These are phyloP conservation scores for Floccularia luteovirens DNA, from an alignment of 768 basidiomycete species.

Conservation along the genomic window DNA sequence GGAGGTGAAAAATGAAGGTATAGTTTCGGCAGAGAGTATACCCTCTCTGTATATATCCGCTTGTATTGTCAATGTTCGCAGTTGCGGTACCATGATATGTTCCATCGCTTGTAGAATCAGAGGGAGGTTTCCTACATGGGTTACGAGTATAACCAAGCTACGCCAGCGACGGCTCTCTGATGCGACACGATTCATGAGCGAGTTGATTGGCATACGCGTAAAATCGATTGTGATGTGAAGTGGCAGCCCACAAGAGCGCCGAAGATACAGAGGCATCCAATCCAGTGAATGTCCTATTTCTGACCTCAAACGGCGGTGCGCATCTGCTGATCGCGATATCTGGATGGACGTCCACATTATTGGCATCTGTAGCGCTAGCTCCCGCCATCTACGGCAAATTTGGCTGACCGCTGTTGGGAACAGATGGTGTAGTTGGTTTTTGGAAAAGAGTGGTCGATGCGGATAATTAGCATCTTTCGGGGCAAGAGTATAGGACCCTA, in stretches of 20 bases:
- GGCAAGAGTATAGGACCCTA: slow-evolving; percentile 11
- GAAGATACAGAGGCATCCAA: slow-evolving; percentile 16
- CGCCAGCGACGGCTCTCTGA: slow-evolving; percentile 14
- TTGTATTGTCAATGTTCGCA: slow-evolving; percentile 12
- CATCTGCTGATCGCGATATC: slow-evolving; percentile 13
- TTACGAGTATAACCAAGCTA: slow-evolving; percentile 17
- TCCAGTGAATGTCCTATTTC: slow-evolving; percentile 10
- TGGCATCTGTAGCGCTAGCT: slow-evolving; percentile 12
- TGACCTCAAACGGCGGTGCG: slow-evolving; percentile 13
- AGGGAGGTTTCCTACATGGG: slow-evolving; percentile 17
- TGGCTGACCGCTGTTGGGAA: slow-evolving; percentile 13
- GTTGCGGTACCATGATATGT: slow-evolving; percentile 8
- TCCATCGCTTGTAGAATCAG: slow-evolving; percentile 12
- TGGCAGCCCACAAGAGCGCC: slow-evolving; percentile 10
- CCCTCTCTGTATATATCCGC: slow-evolving; percentile 21
- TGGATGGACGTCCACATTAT: slow-evolving; percentile 14
- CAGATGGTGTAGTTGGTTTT: slow-evolving; percentile 10
- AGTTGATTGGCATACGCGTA: slow-evolving; percentile 13
- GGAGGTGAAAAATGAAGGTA: slow-evolving; percentile 15
- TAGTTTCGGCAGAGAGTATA: slow-evolving; percentile 13
- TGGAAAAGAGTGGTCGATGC: slow-evolving; percentile 17
- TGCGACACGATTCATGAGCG: slow-evolving; percentile 6
- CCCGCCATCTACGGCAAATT: slow-evolving; percentile 17
- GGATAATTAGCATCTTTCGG: slow-evolving; percentile 16
- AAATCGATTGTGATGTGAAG: slow-evolving; percentile 18